A percentile compares a stretch with the other conserved stretches of the same genome.
Evolutionary conservation across 1,139 yeast genomes (phyloP).

Genomic region (Maudiozyma humilis): DNA sequence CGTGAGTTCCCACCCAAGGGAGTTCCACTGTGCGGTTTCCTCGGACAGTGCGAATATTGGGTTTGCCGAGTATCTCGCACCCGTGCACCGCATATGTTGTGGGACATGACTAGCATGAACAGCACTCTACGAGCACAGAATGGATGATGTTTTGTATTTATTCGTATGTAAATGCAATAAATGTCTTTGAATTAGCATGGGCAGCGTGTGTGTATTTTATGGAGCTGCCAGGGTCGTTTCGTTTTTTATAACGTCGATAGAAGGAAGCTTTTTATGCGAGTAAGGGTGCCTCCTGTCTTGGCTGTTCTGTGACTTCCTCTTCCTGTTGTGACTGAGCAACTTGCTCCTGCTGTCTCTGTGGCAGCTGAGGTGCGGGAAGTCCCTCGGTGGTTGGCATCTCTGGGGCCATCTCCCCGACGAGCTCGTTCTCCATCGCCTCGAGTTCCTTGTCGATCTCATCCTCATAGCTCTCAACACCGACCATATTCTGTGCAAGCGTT

Average conservation of each 20-base stretch:
- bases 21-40: too few relatives aligned
- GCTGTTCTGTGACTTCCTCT: not conserved
- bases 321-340: not conserved
- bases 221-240: too few relatives aligned
- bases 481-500: constrained; percentile 38
- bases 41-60: too few relatives aligned
- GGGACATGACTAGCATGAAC: too few relatives aligned
- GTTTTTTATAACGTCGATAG: too few relatives aligned
- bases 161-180: not conserved
- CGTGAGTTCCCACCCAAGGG: too few relatives aligned
- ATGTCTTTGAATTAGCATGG: too few relatives aligned
- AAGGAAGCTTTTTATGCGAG: not conserved
- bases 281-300: not conserved
- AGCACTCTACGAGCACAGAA: too few relatives aligned
- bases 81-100: not conserved
- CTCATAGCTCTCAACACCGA: constrained; percentile 40
- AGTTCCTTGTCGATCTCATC: constrained; percentile 52
- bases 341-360: not conserved
- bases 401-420: constrained; percentile 22
- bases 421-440: constrained; percentile 26
- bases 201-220: too few relatives aligned
- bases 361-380: constrained; percentile 11
- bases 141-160: too few relatives aligned
- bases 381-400: constrained; percentile 22
- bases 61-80: not conserved